These are phyloP conservation scores for Penicillium coprophilum DNA, from an alignment of 495 filamentous ascomycete genomes.

Conservation along the genomic window DNA sequence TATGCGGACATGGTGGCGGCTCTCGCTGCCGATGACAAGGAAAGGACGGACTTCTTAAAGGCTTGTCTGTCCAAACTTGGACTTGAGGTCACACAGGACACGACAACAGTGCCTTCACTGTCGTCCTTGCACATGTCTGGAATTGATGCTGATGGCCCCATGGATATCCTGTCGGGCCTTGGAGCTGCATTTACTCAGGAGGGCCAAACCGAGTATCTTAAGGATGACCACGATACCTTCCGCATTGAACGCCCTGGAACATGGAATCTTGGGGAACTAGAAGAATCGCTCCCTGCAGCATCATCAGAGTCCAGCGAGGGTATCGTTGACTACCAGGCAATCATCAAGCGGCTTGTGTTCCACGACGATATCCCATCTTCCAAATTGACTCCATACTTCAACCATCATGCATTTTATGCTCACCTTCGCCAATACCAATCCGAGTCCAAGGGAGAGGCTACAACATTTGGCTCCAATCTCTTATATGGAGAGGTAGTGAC, in stretches of 20 bases:
- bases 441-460: slow-evolving; percentile 51
- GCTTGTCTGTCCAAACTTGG: slow-evolving; percentile 82
- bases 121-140: slow-evolving; percentile 85
- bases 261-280: slow-evolving; percentile 61
- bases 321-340: slow-evolving; percentile 70
- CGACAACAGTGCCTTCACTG: slow-evolving; percentile 71
- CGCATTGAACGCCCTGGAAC: slow-evolving; percentile 63
- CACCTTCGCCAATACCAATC: slow-evolving; percentile 67
- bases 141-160: slow-evolving; percentile 58
- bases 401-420: slow-evolving; percentile 75
- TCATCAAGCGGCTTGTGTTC: slow-evolving; percentile 73
- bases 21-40: slow-evolving; percentile 67
- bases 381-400: slow-evolving; percentile 84
- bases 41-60: slow-evolving; percentile 74
- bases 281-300: slow-evolving; percentile 47
- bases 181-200: slow-evolving; percentile 65
- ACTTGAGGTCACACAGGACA: slow-evolving; percentile 68
- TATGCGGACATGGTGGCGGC: slow-evolving; percentile 68
- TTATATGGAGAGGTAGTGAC: slow-evolving; percentile 93
- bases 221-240: slow-evolving; percentile 84
- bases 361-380: slow-evolving; percentile 65
- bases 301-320: slow-evolving; percentile 44
- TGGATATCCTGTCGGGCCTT: slow-evolving; percentile 64
- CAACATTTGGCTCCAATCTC: slow-evolving; percentile 71
- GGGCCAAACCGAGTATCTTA: slow-evolving; percentile 70